Base-by-base conservation (phyloP, 371 early-diverging fungal species). In the Synchytrium microbalum region DNA sequence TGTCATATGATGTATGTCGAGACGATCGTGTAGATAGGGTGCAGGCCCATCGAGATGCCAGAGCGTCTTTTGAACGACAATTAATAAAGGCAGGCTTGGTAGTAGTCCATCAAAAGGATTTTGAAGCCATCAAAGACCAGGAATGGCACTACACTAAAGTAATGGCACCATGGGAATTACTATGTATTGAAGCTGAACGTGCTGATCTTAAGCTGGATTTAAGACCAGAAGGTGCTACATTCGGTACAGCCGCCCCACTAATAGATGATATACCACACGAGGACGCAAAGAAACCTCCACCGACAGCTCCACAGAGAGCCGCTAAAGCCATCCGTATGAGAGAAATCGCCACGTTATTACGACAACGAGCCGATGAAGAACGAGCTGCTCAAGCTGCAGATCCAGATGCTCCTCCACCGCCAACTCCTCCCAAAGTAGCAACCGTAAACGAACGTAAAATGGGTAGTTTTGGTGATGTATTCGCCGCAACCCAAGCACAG, bases 101-200 rank as follows among this genome's bases (percentile, higher is more conserved):
- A 51, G 63, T 83, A 14, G 80, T 79, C 29, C 69, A 75, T 30
- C 79, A 82, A 57, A 63, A 65, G 2, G 66, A 54, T 14, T 62
- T 68, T 31, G 71, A 79, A 33, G 19, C 2, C 3, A 14, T 51
- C 51, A 51, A 51, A n/a, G n/a, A n/a, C 2, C 64, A 67, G 19
- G 70, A 75, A 13, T 70, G 67, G 30, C 75, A 76, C 67, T 80
- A 67, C 60, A 29, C 81, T 33, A 79, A 80, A 59, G 52, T 83
- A 53, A 71, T 79, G 59, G 66, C 73, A 3, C 79, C 81, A 19
- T 83, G 80, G 64, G 72, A 75, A 58, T 60, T 69, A 28, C 60
- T 83, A 30, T 71, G 76, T 64, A 57, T 65, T 24, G 79, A 79
- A 52, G 83, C 83, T 0, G 81, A 82, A 64, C 72, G 76, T n/a